Evolutionary conservation across 2,329 filamentous ascomycete genomes (phyloP).

Genomic region (Penicillium olsonii): DNA sequence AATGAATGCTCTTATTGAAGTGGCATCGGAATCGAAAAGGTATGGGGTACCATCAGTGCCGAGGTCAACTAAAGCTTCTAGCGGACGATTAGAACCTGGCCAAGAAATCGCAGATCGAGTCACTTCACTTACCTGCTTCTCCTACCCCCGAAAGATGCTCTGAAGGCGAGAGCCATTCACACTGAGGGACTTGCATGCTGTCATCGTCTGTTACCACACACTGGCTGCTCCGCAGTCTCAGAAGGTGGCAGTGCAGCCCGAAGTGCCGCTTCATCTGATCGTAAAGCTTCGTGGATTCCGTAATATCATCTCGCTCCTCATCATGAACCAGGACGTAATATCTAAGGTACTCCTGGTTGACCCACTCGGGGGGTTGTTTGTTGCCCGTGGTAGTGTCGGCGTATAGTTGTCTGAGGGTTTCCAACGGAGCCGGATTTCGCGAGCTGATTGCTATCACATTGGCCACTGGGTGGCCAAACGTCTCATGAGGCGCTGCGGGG

Average conservation of each 20-base stretch:
- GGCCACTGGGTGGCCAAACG: slow-evolving; percentile 90
- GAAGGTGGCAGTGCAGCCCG: slow-evolving; percentile 88
- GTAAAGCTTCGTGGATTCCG: slow-evolving; percentile 83
- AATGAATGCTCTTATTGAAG: slow-evolving; percentile 83
- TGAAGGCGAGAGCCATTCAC: slow-evolving; percentile 83
- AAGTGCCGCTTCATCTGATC: slow-evolving; percentile 99
- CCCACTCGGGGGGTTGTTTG: slow-evolving; percentile 75
- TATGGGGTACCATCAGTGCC: slow-evolving; percentile 69
- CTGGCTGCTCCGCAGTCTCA: slow-evolving; percentile 80
- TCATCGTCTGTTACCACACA: slow-evolving; percentile 91
- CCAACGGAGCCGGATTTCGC: slow-evolving; percentile 77
- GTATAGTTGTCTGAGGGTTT: slow-evolving; percentile 82
- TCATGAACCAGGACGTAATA: slow-evolving; percentile 98
- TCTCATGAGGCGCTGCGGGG: slow-evolving; percentile 80
- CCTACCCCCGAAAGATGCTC: slow-evolving; percentile 80
- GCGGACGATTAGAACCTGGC: slow-evolving; percentile 8
- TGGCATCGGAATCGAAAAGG: slow-evolving; percentile 89
- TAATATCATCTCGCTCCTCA: slow-evolving; percentile 91
- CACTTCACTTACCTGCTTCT: slow-evolving; percentile 55
- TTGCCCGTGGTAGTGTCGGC: slow-evolving; percentile 78
- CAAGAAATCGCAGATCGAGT: neutral
- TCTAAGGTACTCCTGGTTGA: slow-evolving; percentile 85
- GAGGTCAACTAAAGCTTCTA: slow-evolving; percentile 55
- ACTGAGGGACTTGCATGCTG: slow-evolving; percentile 75
- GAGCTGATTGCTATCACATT: slow-evolving; percentile 96